phyloP scores from a whole-genome alignment of 1,284 basidiomycete species.

The Leccinum insolens region DNA sequence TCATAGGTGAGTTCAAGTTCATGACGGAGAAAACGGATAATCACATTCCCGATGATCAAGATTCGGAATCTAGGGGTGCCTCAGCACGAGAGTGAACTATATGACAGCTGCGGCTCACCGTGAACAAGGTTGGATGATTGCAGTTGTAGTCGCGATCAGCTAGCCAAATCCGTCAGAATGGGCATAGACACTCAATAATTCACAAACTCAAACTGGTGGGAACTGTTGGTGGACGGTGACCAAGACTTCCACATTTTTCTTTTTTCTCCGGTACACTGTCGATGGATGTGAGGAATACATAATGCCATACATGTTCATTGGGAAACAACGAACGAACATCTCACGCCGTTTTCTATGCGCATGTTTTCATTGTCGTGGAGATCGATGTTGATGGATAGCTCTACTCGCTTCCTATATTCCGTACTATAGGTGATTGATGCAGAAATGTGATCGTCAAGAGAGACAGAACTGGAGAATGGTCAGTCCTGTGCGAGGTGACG shows the following conservation, averaged over 20 bases:
- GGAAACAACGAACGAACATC: conserved; percentile 11
- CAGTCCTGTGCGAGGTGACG: too few relatives aligned
- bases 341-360: neutral
- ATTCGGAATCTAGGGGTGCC: conserved; percentile 16
- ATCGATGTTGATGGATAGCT: too few relatives aligned
- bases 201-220: conserved; percentile 7
- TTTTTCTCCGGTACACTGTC: conserved; percentile 19
- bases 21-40: too few relatives aligned
- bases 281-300: conserved; percentile 2
- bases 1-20: too few relatives aligned
- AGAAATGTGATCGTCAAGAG: too few relatives aligned
- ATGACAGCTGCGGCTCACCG: conserved; percentile 1
- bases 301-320: neutral
- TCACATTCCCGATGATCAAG: conserved; percentile 4
- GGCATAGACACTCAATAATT: too few relatives aligned
- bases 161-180: neutral
- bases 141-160: conserved; percentile 5
- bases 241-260: conserved; percentile 13
- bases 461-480: too few relatives aligned
- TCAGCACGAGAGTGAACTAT: neutral
- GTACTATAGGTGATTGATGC: too few relatives aligned
- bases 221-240: neutral
- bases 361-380: neutral
- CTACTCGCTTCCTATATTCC: too few relatives aligned
- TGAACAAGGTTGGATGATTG: conserved; percentile 12